Evolutionary conservation across 352 stramenopile species (phyloP).

Genomic region (Phytophthora hibernalis): DNA sequence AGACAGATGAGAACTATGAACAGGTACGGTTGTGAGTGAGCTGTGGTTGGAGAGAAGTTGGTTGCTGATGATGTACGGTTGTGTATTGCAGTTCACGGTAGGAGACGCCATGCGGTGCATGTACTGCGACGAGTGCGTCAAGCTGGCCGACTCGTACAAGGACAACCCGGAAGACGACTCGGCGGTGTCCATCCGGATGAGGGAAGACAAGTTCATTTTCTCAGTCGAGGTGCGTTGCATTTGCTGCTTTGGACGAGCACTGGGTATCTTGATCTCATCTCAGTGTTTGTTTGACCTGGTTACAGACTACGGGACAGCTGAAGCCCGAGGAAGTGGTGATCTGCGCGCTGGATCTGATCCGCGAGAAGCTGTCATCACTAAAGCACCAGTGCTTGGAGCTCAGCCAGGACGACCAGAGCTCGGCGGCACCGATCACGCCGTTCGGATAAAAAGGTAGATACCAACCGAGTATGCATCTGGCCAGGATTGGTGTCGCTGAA

Average conservation of each 20-base stretch:
- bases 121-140: constrained; percentile 96
- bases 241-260: not conserved
- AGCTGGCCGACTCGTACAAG: constrained; percentile 93
- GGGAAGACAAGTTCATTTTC: constrained; percentile 96
- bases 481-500: constrained; percentile 18
- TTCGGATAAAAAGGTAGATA: constrained; percentile 65
- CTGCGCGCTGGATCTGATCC: constrained; percentile 86
- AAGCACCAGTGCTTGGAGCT: constrained; percentile 90
- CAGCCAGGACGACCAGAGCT: constrained; percentile 79
- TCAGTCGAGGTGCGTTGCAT: constrained; percentile 88
- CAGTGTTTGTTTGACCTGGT: not conserved
- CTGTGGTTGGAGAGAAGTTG: not conserved
- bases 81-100: constrained; percentile 53
- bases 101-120: constrained; percentile 88
- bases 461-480: constrained; percentile 22
- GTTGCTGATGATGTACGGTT: constrained; percentile 15
- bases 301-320: constrained; percentile 83
- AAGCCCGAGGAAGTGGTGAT: constrained; percentile 89
- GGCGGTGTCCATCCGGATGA: constrained; percentile 90
- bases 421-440: constrained; percentile 74
- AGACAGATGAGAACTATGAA: constrained; percentile 93
- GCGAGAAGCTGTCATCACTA: constrained; percentile 85
- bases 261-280: constrained; percentile 11
- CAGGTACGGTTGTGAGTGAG: constrained; percentile 41
- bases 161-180: constrained; percentile 95